Evolutionary conservation across 2,329 filamentous ascomycete genomes (phyloP).

Genomic region (Cercospora zeina): DNA sequence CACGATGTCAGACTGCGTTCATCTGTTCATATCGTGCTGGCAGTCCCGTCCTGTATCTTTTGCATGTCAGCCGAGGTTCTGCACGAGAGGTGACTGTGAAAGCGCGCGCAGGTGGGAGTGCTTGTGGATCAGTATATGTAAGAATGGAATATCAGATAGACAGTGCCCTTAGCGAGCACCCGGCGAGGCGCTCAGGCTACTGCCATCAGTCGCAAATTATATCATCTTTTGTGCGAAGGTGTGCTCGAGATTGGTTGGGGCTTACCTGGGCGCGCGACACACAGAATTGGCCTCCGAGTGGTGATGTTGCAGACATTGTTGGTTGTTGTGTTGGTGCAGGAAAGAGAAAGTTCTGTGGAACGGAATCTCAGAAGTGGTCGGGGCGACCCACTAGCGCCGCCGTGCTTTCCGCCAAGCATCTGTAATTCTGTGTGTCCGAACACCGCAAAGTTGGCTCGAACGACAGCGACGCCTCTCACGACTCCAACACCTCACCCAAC

Average conservation of each 20-base stretch:
- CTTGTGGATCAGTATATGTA: slow-evolving; percentile 87
- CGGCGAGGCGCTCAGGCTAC: slow-evolving; percentile 84
- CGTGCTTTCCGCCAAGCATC: slow-evolving; percentile 1
- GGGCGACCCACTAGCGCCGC: background rate
- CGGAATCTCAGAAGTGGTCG: slow-evolving; percentile 1
- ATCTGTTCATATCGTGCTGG: background rate
- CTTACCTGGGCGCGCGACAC: slow-evolving; percentile 19
- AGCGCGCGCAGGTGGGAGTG: background rate
- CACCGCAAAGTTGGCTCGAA: slow-evolving; percentile 4
- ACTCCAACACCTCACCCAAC: slow-evolving; percentile 21
- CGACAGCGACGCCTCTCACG: slow-evolving; percentile 21
- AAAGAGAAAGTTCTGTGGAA: slow-evolving; percentile 16
- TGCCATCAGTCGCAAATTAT: slow-evolving; percentile 99
- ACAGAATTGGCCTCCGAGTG: background rate
- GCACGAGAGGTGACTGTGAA: background rate
- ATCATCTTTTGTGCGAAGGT: slow-evolving; percentile 67
- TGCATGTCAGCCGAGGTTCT: slow-evolving; percentile 6
- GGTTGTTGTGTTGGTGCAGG: slow-evolving; percentile 16
- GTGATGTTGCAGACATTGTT: slow-evolving; percentile 19
- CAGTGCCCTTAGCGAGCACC: slow-evolving; percentile 75
- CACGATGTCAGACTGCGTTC: background rate
- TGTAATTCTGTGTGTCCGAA: slow-evolving; percentile 16
- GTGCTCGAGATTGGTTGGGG: background rate
- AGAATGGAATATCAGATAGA: slow-evolving; percentile 84
- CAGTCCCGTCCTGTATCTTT: background rate